These are phyloP conservation scores for Chrysanthemum makinoi DNA, from an alignment of 129 eudicot genomes.

Conservation along the genomic window DNA sequence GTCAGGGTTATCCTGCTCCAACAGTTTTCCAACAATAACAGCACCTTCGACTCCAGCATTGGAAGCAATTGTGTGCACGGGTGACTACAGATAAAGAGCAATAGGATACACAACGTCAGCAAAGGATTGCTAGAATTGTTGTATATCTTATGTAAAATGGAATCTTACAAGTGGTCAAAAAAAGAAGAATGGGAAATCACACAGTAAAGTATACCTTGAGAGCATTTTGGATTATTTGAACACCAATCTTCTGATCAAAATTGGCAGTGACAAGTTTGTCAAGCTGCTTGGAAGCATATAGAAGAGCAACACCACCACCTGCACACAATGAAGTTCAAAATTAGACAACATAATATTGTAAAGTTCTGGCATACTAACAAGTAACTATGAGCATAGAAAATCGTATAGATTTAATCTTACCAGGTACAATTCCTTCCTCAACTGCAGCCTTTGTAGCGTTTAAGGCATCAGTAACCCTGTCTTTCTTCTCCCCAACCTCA, in stretches of 20 bases:
- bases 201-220: slow-evolving; percentile 40
- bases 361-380: background rate
- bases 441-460: slow-evolving; percentile 90
- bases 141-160: no score
- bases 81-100: slow-evolving; percentile 38
- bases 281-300: slow-evolving; percentile 69
- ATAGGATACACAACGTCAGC: slow-evolving; percentile 6
- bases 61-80: slow-evolving; percentile 63
- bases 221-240: slow-evolving; percentile 71
- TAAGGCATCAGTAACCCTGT: slow-evolving; percentile 78
- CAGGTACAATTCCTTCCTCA: slow-evolving; percentile 80
- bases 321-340: background rate
- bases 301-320: slow-evolving; percentile 87
- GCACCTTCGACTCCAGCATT: slow-evolving; percentile 87
- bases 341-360: background rate
- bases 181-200: background rate
- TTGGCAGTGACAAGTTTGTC: slow-evolving; percentile 60
- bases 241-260: slow-evolving; percentile 73
- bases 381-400: background rate
- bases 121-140: background rate
- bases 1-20: slow-evolving; percentile 69
- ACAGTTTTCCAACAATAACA: slow-evolving; percentile 67
- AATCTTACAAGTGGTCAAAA: no score
- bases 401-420: slow-evolving; percentile 22
- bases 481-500: slow-evolving; percentile 75